phyloP scores from a whole-genome alignment of 2,329 filamentous ascomycete genomes.

The Fonsecaea multimorphosa region DNA sequence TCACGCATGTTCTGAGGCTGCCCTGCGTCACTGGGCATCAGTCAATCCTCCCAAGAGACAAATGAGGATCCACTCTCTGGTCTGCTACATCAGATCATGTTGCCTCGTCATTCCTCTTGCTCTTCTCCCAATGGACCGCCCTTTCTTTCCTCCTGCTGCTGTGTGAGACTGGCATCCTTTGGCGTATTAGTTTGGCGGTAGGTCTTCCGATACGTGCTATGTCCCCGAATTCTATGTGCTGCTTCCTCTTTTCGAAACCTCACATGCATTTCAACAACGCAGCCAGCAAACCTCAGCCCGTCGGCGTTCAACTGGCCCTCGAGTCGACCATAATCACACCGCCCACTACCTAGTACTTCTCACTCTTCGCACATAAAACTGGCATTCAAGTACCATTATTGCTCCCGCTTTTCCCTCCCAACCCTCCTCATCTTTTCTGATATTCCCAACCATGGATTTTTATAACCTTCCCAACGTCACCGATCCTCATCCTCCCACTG shows the following conservation, averaged over 20 bases:
- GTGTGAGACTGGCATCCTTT: conserved; percentile 6
- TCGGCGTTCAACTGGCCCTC: conserved; percentile 23
- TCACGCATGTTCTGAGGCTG: conserved; percentile 27
- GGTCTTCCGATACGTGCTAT: conserved; percentile 31
- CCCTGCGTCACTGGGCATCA: conserved; percentile 29
- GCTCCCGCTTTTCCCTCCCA: conserved; percentile 7
- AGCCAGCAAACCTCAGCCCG: conserved; percentile 22
- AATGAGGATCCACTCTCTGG: conserved; percentile 20
- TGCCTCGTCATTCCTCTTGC: conserved; percentile 18
- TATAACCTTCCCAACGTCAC: conserved; percentile 30
- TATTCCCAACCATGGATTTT: conserved; percentile 27
- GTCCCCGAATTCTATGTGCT: conserved; percentile 11
- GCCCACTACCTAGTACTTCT: conserved; percentile 18
- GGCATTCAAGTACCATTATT: conserved; percentile 10
- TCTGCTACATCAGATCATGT: conserved; percentile 15
- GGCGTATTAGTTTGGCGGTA: conserved; percentile 21
- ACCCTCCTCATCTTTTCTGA: neutral
- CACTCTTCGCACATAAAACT: conserved; percentile 5
- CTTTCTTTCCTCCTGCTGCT: conserved; percentile 2
- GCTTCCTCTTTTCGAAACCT: conserved; percentile 19
- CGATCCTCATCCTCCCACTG: conserved; percentile 24
- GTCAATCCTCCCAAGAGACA: conserved; percentile 21
- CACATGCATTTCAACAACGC: conserved; percentile 13
- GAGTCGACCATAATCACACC: conserved; percentile 21
- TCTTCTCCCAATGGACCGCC: conserved; percentile 11